phyloP scores from a whole-genome alignment of 169 alveolate genomes.

The Cryptosporidium ryanae region DNA sequence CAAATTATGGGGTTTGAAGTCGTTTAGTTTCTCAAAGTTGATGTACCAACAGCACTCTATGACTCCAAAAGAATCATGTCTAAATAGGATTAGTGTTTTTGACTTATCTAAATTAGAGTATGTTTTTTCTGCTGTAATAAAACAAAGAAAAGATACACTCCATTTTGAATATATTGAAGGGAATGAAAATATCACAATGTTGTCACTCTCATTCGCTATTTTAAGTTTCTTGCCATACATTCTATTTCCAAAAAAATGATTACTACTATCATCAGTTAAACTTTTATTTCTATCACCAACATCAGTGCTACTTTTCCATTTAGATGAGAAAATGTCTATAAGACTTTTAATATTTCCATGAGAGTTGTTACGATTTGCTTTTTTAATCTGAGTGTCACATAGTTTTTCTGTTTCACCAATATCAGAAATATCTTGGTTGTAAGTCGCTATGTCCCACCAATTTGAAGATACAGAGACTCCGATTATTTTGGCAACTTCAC shows the following conservation, averaged over 20 bases:
- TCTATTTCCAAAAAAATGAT: not conserved
- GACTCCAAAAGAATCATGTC: conserved; percentile 72
- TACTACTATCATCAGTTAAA: not conserved
- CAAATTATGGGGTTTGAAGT: conserved; percentile 12
- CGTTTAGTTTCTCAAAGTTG: not conserved
- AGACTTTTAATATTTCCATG: conserved; percentile 4
- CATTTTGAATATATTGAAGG: conserved; percentile 56
- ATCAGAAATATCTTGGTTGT: not conserved
- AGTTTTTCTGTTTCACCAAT: not conserved
- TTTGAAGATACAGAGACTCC: conserved; percentile 42
- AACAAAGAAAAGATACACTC: conserved; percentile 59
- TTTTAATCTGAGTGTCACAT: not conserved
- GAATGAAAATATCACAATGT: conserved; percentile 53
- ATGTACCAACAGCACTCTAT: conserved; percentile 57
- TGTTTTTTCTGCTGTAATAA: conserved; percentile 26
- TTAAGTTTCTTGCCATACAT: not conserved
- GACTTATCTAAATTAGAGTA: too few species aligned
- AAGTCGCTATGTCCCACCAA: conserved; percentile 72
- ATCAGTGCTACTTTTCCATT: not conserved
- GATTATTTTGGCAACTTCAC: conserved; percentile 16
- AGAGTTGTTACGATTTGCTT: not conserved
- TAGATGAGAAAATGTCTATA: not conserved
- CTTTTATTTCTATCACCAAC: not conserved
- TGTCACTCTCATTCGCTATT: not conserved
- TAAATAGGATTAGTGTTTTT: conserved; percentile 30